Evolutionary conservation across 148 eudicot species (phyloP), one percentile per base, ranked within the genome.

Genomic region (Mesembryanthemum crystallinum): DNA sequence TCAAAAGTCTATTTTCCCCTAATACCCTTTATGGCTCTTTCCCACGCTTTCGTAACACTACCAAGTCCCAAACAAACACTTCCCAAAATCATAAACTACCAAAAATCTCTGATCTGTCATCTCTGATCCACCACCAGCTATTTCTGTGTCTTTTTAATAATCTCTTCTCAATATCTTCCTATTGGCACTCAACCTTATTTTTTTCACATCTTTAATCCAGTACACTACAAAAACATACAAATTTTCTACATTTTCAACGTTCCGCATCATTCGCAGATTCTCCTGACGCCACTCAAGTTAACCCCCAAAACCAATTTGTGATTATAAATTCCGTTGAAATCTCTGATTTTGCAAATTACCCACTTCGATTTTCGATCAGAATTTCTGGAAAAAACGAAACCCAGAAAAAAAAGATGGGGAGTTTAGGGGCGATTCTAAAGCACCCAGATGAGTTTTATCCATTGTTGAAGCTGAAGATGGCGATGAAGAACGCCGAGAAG

Each of bases 361-460:
- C 69, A 77, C 58, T 24, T 52, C 61, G 27, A 57, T 57, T 57
- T 5, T 57, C 11, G 8, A 57, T n/a, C 61, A n/a, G 10, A 23
- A 7, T n/a, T 57, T 57, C 7, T 1, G 58, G n/a, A 17, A 52
- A 17, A 18, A 20, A 52, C 15, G 21, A 52, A n/a, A 21, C 0
- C 61, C 61, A n/a, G 18, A 18, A 63, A 28, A 12, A 0, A 42
- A 33, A 70, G 65, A 94, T 92, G 97, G 93, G 88, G 65, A 88
- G 76, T 66, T 71, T 92, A 25, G 91, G 89, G 42, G 87, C 89
- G 61, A 89, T 92, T 32, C 37, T 90, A 87, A 89, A 67, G 83
- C 88, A 94, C 87, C 98, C 98, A 25, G 96, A 89, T 79, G 98
- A 94, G 77, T 49, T 94, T 5, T 92, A 87, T 71, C 97, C 98